Evolutionary conservation across 192 early-diverging fungal species (phyloP).

Genomic region (Chytriomyces sp.): DNA sequence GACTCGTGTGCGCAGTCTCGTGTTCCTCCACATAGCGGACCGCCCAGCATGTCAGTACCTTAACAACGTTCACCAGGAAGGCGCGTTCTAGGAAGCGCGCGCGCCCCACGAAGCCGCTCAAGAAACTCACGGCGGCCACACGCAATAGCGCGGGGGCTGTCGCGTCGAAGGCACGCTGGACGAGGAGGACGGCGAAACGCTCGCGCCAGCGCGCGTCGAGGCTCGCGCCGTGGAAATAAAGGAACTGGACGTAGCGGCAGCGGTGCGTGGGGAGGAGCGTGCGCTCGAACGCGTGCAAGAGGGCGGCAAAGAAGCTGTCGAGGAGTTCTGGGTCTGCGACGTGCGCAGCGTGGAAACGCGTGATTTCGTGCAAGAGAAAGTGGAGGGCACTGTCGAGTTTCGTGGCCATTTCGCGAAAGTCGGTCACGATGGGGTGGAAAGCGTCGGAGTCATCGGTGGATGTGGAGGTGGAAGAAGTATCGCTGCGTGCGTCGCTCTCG

Average conservation of each 20-base stretch:
- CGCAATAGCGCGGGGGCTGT: constrained; percentile 67
- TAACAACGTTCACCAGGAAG: constrained; percentile 64
- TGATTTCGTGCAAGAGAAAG: background rate
- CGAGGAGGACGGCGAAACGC: constrained; percentile 75
- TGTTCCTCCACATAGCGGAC: constrained; percentile 62
- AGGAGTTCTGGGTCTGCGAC: background rate
- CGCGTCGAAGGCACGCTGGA: constrained; percentile 58
- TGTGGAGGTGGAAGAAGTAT: constrained; percentile 1
- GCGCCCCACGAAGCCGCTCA: constrained; percentile 87
- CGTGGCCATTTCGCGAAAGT: constrained; percentile 12
- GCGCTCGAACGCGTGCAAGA: constrained; percentile 78
- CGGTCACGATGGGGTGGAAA: background rate
- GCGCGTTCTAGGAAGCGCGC: constrained; percentile 67
- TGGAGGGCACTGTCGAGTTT: constrained; percentile 68
- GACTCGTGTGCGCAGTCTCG: constrained; percentile 5
- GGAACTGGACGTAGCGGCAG: constrained; percentile 87
- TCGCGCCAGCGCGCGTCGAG: constrained; percentile 68
- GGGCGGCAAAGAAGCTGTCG: constrained; percentile 62
- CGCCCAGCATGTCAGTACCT: constrained; percentile 68
- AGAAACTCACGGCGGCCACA: constrained; percentile 77
- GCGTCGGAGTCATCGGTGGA: constrained; percentile 55
- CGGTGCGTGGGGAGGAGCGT: constrained; percentile 82
- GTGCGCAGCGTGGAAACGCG: constrained; percentile 55
- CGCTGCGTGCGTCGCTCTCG: constrained; percentile 26
- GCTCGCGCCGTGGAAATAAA: constrained; percentile 81